Evolutionary conservation across 140 eudicot genomes (phyloP), one percentile per base, ranked within the genome.

Genomic region (Oenanthe javanica): DNA sequence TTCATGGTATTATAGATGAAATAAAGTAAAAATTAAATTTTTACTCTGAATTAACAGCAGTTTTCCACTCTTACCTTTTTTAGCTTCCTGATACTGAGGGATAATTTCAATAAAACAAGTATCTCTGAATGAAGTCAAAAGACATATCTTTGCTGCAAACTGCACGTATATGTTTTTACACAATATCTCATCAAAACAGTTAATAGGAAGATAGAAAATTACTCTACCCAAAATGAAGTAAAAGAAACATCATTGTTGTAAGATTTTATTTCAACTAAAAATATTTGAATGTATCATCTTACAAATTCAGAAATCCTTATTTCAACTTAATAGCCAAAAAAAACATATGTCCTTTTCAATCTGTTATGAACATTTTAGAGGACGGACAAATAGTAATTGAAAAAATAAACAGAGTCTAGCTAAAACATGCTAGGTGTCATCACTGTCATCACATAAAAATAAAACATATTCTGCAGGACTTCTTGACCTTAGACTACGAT

Each of bases 121-220:
- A 67, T 93, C 97, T 86, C 98, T 84, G 86, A 93, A 93, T 51
- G 98, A 93, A 52, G 98, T 93, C 86, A 93, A 77, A 21, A 93
- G 95, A 74, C 98, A 93, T 84, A 93, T 93, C 87, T 93, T 93
- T 19, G 97, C 98, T 71, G 87, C 94, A 88, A 89, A 93, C 97
- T 93, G 88, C 87, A 91, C 45, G 72, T 27, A 72, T 71, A 45
- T 49, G 52, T 79, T 79, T 71, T 21, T 25, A 81, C 18, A 71
- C 36, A 59, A 52, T 25, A 47, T 25, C 13, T 72, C 25, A 75
- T 46, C n/a, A 48, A 4, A 21, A 47, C 19, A 75, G 3, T 47
- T 75, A 75, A 25, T 12, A 23, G 4, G 57, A 4, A 5, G 57
- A 75, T 13, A 46, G 45, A 48, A 75, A 12, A 48, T 21, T 15